Evolutionary conservation across 2,329 filamentous ascomycete species (phyloP).

Genomic region (Diplodia corticola): DNA sequence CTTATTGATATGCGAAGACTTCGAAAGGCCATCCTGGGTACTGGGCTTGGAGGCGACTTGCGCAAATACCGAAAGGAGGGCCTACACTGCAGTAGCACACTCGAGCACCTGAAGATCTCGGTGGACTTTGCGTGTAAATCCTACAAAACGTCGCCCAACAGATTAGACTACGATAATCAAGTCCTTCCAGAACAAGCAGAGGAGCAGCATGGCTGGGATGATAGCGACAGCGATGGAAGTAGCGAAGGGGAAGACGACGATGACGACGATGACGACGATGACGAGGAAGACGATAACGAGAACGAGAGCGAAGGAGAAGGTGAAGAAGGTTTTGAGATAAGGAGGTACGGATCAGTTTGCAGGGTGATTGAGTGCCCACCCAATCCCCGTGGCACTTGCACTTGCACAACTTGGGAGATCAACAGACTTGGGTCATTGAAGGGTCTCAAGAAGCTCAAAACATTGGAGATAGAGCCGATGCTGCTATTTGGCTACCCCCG

Average conservation of each 20-base stretch:
- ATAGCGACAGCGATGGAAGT: background rate
- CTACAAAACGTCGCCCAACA: background rate
- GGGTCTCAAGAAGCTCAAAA: background rate
- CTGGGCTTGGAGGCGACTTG: background rate
- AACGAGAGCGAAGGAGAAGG: background rate
- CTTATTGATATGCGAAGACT: background rate
- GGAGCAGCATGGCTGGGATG: background rate
- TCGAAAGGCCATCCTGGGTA: background rate
- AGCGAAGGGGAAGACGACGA: background rate
- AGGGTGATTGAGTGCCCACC: no score
- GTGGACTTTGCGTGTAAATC: background rate
- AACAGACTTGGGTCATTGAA: background rate
- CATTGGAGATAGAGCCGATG: background rate
- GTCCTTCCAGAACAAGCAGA: background rate
- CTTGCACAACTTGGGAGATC: background rate
- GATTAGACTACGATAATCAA: background rate
- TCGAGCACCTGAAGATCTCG: slow-evolving; percentile 2
- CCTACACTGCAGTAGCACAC: background rate
- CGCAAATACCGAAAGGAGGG: background rate
- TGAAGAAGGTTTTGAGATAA: background rate
- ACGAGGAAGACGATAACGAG: background rate
- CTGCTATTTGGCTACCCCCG: background rate
- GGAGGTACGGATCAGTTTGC: background rate
- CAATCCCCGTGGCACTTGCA: no score
- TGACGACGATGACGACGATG: background rate